phyloP scores from a whole-genome alignment of 2,329 filamentous ascomycete genomes.

The Aspergillus pseudotamarii region DNA sequence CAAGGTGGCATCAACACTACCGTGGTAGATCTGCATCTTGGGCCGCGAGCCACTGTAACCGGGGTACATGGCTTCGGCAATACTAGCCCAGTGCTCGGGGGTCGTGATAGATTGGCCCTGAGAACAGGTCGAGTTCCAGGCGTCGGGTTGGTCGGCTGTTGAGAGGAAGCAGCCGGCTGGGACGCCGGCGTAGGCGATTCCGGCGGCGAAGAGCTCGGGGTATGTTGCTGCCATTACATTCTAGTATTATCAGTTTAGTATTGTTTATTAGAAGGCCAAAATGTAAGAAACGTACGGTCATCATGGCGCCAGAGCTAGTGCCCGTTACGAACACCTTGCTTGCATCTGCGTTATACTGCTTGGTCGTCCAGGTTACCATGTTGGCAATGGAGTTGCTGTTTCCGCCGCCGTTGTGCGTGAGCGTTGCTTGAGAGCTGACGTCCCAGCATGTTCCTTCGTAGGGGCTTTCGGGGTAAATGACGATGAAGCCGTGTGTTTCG shows the following conservation, averaged over 20 bases:
- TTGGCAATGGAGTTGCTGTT: conserved; percentile 45
- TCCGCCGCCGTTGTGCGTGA: conserved; percentile 41
- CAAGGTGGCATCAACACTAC: conserved; percentile 54
- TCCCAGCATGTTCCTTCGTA: conserved; percentile 63
- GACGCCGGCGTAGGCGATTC: conserved; percentile 22
- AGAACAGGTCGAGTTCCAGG: conserved; percentile 29
- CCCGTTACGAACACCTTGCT: conserved; percentile 27
- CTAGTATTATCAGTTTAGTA: conserved; percentile 8
- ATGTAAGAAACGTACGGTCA: conserved; percentile 17
- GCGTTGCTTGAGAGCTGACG: conserved; percentile 49
- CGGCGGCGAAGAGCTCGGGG: conserved; percentile 28
- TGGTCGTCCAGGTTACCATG: conserved; percentile 41
- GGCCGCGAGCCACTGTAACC: conserved; percentile 52
- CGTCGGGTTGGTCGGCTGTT: conserved; percentile 16
- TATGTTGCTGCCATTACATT: conserved; percentile 27
- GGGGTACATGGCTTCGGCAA: conserved; percentile 27
- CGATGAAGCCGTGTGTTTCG: conserved; percentile 45
- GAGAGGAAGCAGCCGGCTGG: conserved; percentile 27
- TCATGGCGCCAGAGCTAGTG: conserved; percentile 24
- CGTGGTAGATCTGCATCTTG: conserved; percentile 62
- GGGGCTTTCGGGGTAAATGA: conserved; percentile 60
- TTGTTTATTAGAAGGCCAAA: too few species aligned
- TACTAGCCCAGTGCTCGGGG: conserved; percentile 22
- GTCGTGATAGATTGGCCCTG: conserved; percentile 22
- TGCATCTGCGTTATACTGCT: conserved; percentile 36